phyloP scores from a whole-genome alignment of 768 basidiomycete genomes.

The Suillus lakei region DNA sequence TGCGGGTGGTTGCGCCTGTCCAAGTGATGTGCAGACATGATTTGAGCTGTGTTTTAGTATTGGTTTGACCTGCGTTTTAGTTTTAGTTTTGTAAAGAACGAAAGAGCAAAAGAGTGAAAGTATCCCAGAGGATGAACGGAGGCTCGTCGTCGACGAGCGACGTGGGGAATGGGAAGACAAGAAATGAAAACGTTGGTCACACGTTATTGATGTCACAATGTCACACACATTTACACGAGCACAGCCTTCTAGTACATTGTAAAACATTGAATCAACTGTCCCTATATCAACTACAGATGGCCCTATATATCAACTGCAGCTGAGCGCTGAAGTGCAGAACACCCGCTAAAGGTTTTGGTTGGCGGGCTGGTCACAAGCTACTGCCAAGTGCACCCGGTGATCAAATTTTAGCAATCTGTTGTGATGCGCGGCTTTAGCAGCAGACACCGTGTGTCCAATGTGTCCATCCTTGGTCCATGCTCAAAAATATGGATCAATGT shows the following conservation, averaged over 20 bases:
- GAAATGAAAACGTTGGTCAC: neutral
- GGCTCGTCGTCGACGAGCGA: neutral
- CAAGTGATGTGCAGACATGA: conserved; percentile 12
- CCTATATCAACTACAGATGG: no score
- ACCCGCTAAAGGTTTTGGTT: no score
- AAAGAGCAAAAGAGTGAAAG: conserved; percentile 24
- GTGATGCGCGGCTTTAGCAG: neutral
- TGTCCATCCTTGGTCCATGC: neutral
- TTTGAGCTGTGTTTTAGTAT: conserved; percentile 3
- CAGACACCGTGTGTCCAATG: neutral
- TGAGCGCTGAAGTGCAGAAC: no score
- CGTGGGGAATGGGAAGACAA: conserved; percentile 8
- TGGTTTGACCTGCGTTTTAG: neutral
- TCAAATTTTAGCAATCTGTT: neutral
- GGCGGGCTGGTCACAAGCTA: neutral
- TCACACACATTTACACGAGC: no score
- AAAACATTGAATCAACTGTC: neutral
- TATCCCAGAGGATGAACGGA: neutral
- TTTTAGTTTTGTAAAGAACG: conserved; percentile 29
- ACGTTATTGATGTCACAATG: conserved; percentile 1
- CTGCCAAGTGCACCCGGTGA: neutral
- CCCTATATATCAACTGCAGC: no score
- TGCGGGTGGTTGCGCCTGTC: conserved; percentile 20
- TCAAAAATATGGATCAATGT: neutral
- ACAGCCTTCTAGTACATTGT: no score